Conservation (phyloP, 192 early-diverging fungal genomes). For the Rhizophagus sp. region DNA sequence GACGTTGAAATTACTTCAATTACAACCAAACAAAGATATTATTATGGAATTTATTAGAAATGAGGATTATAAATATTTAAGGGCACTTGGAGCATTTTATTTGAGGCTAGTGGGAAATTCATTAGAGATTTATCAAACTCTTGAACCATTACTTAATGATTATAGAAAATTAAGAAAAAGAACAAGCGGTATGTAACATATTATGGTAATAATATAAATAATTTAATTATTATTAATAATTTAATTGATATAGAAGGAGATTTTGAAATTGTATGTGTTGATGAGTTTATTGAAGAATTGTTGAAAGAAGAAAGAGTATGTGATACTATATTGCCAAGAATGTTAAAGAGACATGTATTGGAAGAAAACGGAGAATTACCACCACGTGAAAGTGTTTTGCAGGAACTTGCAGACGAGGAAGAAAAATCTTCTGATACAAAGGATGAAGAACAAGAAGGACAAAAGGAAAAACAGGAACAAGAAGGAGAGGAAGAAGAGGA, state of each 20-base stretch:
- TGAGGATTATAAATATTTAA: constrained; percentile 86
- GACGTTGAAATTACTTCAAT: constrained; percentile 84
- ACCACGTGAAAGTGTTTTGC: constrained; percentile 68
- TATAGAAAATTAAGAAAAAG: constrained; percentile 79
- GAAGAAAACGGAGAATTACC: constrained; percentile 86
- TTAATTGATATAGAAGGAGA: constrained; percentile 31
- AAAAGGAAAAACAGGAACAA: constrained; percentile 13
- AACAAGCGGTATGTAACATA: constrained; percentile 41
- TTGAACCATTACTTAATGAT: constrained; percentile 88
- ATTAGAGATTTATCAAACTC: constrained; percentile 76
- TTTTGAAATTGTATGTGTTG: constrained; percentile 67
- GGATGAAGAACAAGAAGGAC: constrained; percentile 19
- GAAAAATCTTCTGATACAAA: constrained; percentile 2
- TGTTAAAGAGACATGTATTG: constrained; percentile 76
- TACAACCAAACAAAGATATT: constrained; percentile 91
- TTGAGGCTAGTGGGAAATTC: constrained; percentile 77
- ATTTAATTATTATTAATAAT: neutral
- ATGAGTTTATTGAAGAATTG: constrained; percentile 89
- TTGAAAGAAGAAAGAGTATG: constrained; percentile 79
- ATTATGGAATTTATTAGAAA: constrained; percentile 79
- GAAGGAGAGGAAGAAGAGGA: constrained; percentile 25
- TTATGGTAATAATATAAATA: neutral
- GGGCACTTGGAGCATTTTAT: constrained; percentile 89
- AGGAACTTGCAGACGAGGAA: constrained; percentile 35
- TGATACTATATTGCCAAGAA: constrained; percentile 84